Evolutionary conservation across 164 flowering plant genomes (phyloP), one percentile per base, ranked within the genome.

Genomic region (Chimonanthus salicifolius): DNA sequence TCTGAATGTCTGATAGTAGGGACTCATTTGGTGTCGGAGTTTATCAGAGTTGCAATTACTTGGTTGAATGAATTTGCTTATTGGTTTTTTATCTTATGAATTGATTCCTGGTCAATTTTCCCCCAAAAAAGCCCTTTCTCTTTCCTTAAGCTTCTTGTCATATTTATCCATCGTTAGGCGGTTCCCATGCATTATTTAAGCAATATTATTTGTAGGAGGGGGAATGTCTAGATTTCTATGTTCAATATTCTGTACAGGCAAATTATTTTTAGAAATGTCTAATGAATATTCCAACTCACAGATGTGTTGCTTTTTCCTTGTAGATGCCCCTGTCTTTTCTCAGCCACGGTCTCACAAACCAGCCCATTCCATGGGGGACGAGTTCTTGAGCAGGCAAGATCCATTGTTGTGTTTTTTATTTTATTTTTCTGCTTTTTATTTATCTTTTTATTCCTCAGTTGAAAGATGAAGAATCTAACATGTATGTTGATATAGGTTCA

Each of bases 311-410:
- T 4, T 47, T 49, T 70, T 67, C 73, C 72, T 80, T 74, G 78
- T 63, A 88, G 92, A 85, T 80, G 84, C 72, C 62, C 86, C 70
- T 62, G 81, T 72, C 73, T 46, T 75, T 48, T 81, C 86, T 73
- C 89, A 82, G 47, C 86, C 83, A n/a, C 86, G 84, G 58, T 54
- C 82, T 7, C 84, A 82, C 67, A 85, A 82, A 77, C 87, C 90
- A 21, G 49, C 87, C 62, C 79, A 76, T 68, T 49, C 86, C 15
- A 64, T 77, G 13, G 88, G 85, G 43, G 89, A 90, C 67, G 89
- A 88, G 77, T 88, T 90, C 81, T 58, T 88, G 11, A 83, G 69
- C 87, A 87, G 88, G 97, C 82, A 85, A 82, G 86, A 65, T 20
- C 11, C 0, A 3, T 4, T 16, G 16, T 16, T 47, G 50, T 68